These are phyloP conservation scores for Ceratobasidium sp. DNA, from an alignment of 1,284 basidiomycete genomes.

Conservation along the genomic window DNA sequence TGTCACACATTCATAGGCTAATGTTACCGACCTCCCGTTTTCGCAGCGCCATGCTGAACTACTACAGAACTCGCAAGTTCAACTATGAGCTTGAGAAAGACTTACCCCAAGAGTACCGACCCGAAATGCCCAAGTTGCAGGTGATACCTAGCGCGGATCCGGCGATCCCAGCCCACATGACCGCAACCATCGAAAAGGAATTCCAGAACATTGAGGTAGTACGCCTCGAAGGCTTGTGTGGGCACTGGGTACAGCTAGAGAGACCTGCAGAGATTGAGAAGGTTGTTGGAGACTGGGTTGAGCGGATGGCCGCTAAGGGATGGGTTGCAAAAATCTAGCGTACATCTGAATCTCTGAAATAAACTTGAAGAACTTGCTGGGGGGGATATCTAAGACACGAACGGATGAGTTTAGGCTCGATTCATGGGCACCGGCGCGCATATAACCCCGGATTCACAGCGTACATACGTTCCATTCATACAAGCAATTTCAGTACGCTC, in stretches of 20 bases:
- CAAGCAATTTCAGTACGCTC: not conserved
- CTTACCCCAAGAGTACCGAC: constrained; percentile 25
- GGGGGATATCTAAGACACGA: not conserved
- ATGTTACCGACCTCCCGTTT: not conserved
- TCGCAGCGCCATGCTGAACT: constrained; percentile 33
- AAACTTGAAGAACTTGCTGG: not conserved
- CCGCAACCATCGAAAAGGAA: constrained; percentile 7
- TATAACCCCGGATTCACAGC: no score
- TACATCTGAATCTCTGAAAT: not conserved
- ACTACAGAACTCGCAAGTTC: constrained; percentile 32
- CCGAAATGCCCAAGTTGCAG: constrained; percentile 36
- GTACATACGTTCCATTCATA: not conserved
- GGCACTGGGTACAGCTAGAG: constrained; percentile 43
- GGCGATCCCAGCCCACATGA: constrained; percentile 12
- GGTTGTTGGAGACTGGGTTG: constrained; percentile 44
- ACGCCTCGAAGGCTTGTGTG: constrained; percentile 30
- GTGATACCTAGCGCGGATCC: constrained; percentile 30
- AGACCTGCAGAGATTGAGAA: constrained; percentile 21
- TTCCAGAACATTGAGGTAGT: constrained; percentile 30
- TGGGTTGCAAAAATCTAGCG: not conserved
- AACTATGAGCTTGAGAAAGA: constrained; percentile 38
- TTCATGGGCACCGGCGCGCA: no score
- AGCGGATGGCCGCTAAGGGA: constrained; percentile 13
- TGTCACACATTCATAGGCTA: not conserved
- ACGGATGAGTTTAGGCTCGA: not conserved